Percentiles rank a stretch among this genome's conserved stretches.
phyloP scores from a whole-genome alignment of 208 protist species.

The Ichthyophonus hoferi region DNA sequence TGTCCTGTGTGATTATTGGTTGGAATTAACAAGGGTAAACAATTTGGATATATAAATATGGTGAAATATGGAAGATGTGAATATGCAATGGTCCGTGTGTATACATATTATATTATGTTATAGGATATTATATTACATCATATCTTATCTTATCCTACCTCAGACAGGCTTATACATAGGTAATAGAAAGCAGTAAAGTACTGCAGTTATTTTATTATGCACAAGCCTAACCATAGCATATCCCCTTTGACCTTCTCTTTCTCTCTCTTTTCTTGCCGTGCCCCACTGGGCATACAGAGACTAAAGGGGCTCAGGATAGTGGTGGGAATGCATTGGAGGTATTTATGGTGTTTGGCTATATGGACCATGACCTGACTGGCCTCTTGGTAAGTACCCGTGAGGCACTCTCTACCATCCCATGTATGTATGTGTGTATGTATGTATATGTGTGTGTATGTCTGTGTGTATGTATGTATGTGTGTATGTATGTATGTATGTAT shows the following conservation, averaged over 20 bases:
- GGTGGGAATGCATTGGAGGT: not conserved
- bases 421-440: not conserved
- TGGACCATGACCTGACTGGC: conserved; percentile 74
- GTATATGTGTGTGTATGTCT: too few species aligned
- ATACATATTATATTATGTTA: too few species aligned
- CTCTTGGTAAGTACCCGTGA: conserved; percentile 46
- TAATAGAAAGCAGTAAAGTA: too few species aligned
- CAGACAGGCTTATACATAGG: too few species aligned
- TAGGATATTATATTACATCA: not conserved
- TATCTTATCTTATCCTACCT: too few species aligned
- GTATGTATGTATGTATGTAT: not conserved
- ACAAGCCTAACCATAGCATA: too few species aligned
- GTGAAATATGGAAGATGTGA: too few species aligned
- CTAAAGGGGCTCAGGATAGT: not conserved
- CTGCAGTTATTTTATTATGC: too few species aligned
- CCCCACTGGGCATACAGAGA: not conserved
- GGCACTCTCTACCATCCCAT: not conserved
- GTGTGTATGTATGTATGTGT: not conserved
- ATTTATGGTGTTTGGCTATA: conserved; percentile 71
- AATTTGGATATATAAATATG: too few species aligned
- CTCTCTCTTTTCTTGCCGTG: not conserved
- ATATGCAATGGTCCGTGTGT: too few species aligned
- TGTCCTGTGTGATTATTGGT: too few species aligned
- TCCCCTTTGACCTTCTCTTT: not conserved
- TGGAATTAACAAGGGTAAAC: too few species aligned